These are phyloP conservation scores for Hanseniaspora guilliermondii DNA, from an alignment of 805 yeast species.

Conservation along the genomic window DNA sequence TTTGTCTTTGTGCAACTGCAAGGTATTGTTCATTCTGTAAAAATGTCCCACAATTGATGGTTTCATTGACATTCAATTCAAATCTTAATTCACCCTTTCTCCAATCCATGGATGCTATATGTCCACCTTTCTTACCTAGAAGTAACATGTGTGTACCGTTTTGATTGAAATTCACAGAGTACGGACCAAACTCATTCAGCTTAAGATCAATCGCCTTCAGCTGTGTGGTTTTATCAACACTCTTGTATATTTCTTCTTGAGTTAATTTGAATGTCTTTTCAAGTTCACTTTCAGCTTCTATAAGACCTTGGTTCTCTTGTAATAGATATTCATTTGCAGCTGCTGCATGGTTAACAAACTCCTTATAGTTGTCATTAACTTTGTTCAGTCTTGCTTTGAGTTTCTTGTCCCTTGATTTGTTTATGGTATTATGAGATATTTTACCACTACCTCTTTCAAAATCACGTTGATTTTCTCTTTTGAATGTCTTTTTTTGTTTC, in stretches of 20 bases:
- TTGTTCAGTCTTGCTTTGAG: constrained; percentile 54
- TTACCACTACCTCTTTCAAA: constrained; percentile 25
- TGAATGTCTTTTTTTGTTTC: constrained; percentile 14
- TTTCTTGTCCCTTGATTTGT: constrained; percentile 42
- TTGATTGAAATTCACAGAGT: constrained; percentile 64
- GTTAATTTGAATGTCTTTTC: constrained; percentile 78
- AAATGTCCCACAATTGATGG: constrained; percentile 80
- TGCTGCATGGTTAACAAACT: constrained; percentile 62
- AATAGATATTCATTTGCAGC: constrained; percentile 75
- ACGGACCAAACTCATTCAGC: constrained; percentile 76
- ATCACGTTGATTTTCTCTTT: constrained; percentile 24
- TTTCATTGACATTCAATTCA: constrained; percentile 76
- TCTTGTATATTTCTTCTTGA: constrained; percentile 63
- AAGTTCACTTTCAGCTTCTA: constrained; percentile 88
- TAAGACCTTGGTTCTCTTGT: constrained; percentile 71
- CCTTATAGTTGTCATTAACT: constrained; percentile 58
- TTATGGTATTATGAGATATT: constrained; percentile 14
- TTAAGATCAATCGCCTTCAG: constrained; percentile 63
- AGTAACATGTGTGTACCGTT: constrained; percentile 77
- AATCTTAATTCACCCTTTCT: constrained; percentile 68
- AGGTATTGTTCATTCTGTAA: constrained; percentile 84
- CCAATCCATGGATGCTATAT: constrained; percentile 94
- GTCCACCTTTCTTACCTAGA: constrained; percentile 78
- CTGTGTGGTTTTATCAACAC: constrained; percentile 66
- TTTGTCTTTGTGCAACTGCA: constrained; percentile 94